Evolutionary conservation across 1,284 basidiomycete genomes (phyloP).

Genomic region (Clitocybe nebularis): DNA sequence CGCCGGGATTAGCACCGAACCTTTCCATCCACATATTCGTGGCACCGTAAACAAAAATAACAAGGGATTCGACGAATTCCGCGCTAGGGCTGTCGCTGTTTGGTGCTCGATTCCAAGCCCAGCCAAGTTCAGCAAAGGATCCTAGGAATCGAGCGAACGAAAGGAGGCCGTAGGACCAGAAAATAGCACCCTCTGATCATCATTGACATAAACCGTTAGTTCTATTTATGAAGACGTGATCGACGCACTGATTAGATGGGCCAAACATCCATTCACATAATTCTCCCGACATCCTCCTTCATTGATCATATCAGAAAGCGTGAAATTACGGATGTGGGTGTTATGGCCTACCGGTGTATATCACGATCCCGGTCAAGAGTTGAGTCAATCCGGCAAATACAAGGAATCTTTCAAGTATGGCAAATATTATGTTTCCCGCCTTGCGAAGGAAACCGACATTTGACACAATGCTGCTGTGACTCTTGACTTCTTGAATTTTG

Average conservation of each 20-base stretch:
- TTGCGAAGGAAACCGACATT: slow-evolving; percentile 32
- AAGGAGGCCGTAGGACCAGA: slow-evolving; percentile 88
- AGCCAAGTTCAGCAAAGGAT: slow-evolving; percentile 83
- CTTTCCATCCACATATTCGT: slow-evolving; percentile 98
- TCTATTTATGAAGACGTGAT: neutral
- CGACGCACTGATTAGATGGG: slow-evolving; percentile 83
- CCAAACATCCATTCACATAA: slow-evolving; percentile 81
- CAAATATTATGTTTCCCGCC: slow-evolving; percentile 43
- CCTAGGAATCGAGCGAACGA: slow-evolving; percentile 92
- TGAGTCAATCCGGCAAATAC: slow-evolving; percentile 69
- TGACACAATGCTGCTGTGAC: slow-evolving; percentile 15
- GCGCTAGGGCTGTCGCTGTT: slow-evolving; percentile 56
- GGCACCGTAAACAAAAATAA: slow-evolving; percentile 88
- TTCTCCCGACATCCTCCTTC: slow-evolving; percentile 68
- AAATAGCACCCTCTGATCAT: slow-evolving; percentile 75
- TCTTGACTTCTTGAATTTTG: slow-evolving; percentile 49
- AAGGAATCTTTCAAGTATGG: slow-evolving; percentile 55
- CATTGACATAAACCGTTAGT: slow-evolving; percentile 5
- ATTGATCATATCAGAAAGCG: slow-evolving; percentile 4
- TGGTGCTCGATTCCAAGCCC: slow-evolving; percentile 89
- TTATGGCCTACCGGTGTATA: slow-evolving; percentile 57
- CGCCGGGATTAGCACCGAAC: slow-evolving; percentile 77
- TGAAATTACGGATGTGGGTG: neutral
- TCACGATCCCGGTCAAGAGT: slow-evolving; percentile 64
- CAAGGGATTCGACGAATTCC: slow-evolving; percentile 83